Evolutionary conservation across 768 basidiomycete genomes (phyloP).

Genomic region (Trametes meyenii): DNA sequence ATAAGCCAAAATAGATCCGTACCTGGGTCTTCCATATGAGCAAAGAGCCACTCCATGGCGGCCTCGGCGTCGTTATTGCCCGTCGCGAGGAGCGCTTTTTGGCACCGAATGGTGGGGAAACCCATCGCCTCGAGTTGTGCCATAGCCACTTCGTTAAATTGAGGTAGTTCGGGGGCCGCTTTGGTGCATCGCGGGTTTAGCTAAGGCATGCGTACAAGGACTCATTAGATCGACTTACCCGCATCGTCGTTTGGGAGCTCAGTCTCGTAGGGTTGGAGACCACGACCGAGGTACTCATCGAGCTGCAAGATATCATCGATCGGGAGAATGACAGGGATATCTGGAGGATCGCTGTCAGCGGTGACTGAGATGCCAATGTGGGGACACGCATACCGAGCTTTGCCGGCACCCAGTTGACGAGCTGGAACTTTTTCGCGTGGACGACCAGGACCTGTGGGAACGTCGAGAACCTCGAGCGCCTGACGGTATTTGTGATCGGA

Average conservation of each 20-base stretch:
- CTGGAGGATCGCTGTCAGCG: conserved; percentile 41
- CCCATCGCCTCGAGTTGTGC: conserved; percentile 86
- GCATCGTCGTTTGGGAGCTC: conserved; percentile 63
- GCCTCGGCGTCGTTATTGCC: conserved; percentile 72
- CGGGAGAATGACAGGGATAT: conserved; percentile 83
- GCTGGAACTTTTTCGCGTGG: conserved; percentile 92
- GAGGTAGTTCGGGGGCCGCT: conserved; percentile 47
- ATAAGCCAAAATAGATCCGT: too few species aligned
- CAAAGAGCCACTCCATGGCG: conserved; percentile 96
- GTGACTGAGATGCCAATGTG: not conserved
- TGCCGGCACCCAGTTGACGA: conserved; percentile 94
- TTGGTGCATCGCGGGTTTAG: not conserved
- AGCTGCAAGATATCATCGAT: conserved; percentile 59
- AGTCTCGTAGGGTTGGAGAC: conserved; percentile 58
- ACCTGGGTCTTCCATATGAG: conserved; percentile 95
- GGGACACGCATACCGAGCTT: conserved; percentile 71
- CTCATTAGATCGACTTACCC: conserved; percentile 34
- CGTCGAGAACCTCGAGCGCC: conserved; percentile 76
- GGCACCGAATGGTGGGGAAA: conserved; percentile 82
- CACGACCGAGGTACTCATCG: conserved; percentile 66
- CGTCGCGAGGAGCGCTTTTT: conserved; percentile 90
- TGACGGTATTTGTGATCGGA: conserved; percentile 32
- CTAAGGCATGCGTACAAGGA: not conserved
- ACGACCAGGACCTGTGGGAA: conserved; percentile 89
- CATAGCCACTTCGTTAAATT: conserved; percentile 77